Conservation (phyloP, 2,329 filamentous ascomycete genomes). For the Fusarium foetens region DNA sequence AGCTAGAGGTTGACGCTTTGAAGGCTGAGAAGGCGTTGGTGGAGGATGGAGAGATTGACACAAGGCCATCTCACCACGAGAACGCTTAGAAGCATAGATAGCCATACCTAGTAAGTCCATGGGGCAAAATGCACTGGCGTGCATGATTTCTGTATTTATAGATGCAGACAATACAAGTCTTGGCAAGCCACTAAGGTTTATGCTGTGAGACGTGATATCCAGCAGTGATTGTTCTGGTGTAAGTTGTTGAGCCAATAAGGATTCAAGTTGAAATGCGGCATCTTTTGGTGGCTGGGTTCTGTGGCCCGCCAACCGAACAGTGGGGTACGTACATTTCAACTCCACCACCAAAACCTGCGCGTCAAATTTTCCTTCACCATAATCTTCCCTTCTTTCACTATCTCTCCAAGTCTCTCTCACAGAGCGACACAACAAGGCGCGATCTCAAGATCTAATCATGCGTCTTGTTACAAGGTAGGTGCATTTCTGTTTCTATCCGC, state of each 20-base stretch:
- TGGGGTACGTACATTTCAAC: background rate
- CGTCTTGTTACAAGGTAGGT: background rate
- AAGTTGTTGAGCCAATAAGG: slow-evolving; percentile 19
- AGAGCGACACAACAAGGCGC: background rate
- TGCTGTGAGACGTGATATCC: background rate
- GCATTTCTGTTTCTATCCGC: slow-evolving; percentile 16
- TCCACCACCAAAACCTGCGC: slow-evolving; percentile 17
- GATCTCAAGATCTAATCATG: background rate
- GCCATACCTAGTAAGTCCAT: background rate
- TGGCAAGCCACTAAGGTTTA: background rate
- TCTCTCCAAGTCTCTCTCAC: background rate
- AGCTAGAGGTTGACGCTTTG: slow-evolving; percentile 27
- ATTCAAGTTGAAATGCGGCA: background rate
- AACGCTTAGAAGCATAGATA: slow-evolving; percentile 11
- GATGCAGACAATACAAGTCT: background rate
- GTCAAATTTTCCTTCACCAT: slow-evolving; percentile 23
- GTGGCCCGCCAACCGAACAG: slow-evolving; percentile 26
- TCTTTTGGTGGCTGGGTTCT: slow-evolving; percentile 1
- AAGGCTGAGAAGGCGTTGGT: slow-evolving; percentile 36
- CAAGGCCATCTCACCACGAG: slow-evolving; percentile 30
- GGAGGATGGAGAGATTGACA: slow-evolving; percentile 30
- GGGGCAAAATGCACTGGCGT: background rate
- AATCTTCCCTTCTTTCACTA: background rate
- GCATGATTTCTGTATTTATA: background rate
- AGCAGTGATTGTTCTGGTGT: background rate